These are phyloP conservation scores for Xylariaceae sp. DNA, from an alignment of 2,329 filamentous ascomycete genomes.

Conservation along the genomic window DNA sequence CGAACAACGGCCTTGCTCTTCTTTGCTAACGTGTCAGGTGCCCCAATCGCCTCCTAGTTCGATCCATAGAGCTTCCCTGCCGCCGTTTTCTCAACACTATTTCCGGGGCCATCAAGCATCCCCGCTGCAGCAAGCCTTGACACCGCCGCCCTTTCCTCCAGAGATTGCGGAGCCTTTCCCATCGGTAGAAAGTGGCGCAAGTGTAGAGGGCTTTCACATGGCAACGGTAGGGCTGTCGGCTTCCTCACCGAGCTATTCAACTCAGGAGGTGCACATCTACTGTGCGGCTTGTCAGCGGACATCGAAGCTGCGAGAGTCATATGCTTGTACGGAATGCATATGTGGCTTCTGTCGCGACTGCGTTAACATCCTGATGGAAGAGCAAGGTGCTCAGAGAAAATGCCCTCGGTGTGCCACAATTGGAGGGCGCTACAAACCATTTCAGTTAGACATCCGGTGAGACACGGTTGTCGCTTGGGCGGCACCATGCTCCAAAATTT, in stretches of 20 bases:
- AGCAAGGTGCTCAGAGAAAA: slow-evolving; percentile 68
- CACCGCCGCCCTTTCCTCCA: slow-evolving; percentile 67
- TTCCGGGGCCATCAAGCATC: slow-evolving; percentile 79
- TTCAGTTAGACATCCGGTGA: slow-evolving; percentile 76
- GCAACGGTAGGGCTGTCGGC: slow-evolving; percentile 58
- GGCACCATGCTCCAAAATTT: neutral
- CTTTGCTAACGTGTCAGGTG: slow-evolving; percentile 49
- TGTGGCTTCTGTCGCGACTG: slow-evolving; percentile 87
- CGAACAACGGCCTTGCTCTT: slow-evolving; percentile 32
- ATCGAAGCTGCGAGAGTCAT: slow-evolving; percentile 74
- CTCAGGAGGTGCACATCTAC: slow-evolving; percentile 80
- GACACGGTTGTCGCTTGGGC: neutral
- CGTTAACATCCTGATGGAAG: slow-evolving; percentile 71
- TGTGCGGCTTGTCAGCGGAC: slow-evolving; percentile 81
- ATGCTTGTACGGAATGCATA: slow-evolving; percentile 93
- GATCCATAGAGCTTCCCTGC: slow-evolving; percentile 56
- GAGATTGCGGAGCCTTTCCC: slow-evolving; percentile 75
- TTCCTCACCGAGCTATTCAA: slow-evolving; percentile 68
- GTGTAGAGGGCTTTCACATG: slow-evolving; percentile 68
- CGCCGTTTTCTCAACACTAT: slow-evolving; percentile 54
- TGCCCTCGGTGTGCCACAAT: slow-evolving; percentile 76
- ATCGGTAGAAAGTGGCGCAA: slow-evolving; percentile 74
- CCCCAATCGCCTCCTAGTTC: slow-evolving; percentile 61
- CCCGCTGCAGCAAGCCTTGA: slow-evolving; percentile 83
- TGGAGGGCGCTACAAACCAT: slow-evolving; percentile 75